Conservation (phyloP, 495 filamentous ascomycete genomes). For the Bathelium albidoporum region DNA sequence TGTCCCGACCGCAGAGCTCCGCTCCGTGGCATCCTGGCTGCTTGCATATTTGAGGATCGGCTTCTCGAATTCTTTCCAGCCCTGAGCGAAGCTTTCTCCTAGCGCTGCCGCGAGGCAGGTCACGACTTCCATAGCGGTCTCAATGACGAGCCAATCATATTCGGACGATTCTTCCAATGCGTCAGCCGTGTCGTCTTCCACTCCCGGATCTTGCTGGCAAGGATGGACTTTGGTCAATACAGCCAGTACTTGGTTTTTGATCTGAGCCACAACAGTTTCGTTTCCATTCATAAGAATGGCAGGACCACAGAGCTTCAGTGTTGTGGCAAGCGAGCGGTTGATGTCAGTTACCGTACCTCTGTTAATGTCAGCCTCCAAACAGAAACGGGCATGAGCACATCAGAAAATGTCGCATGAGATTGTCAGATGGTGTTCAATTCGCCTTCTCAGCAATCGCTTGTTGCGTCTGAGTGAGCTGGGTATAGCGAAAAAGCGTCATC, state of each 20-base stretch:
- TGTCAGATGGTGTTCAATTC: neutral
- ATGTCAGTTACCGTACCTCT: constrained; percentile 88
- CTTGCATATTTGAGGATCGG: constrained; percentile 78
- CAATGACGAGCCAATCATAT: constrained; percentile 94
- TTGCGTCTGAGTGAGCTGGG: constrained; percentile 99
- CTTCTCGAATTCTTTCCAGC: constrained; percentile 92
- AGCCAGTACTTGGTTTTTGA: constrained; percentile 54
- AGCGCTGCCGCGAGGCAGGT: constrained; percentile 73
- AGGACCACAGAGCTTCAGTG: constrained; percentile 83
- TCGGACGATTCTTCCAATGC: constrained; percentile 75
- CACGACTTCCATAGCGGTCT: constrained; percentile 84
- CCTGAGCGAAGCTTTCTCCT: constrained; percentile 66
- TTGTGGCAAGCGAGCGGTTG: constrained; percentile 87
- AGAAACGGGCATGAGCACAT: constrained; percentile 12
- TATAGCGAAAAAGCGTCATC: constrained; percentile 88
- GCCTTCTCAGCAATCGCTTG: constrained; percentile 49
- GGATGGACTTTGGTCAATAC: constrained; percentile 83
- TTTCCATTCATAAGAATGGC: constrained; percentile 47
- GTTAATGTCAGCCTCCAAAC: constrained; percentile 26
- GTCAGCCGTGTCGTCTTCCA: constrained; percentile 52
- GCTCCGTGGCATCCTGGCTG: constrained; percentile 73
- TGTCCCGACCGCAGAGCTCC: constrained; percentile 77
- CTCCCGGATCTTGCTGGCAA: constrained; percentile 73
- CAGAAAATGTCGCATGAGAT: neutral
- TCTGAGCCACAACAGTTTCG: constrained; percentile 37